These are phyloP conservation scores for Tarenaya hassleriana DNA, from an alignment of 345 rosid species.

Conservation along the genomic window DNA sequence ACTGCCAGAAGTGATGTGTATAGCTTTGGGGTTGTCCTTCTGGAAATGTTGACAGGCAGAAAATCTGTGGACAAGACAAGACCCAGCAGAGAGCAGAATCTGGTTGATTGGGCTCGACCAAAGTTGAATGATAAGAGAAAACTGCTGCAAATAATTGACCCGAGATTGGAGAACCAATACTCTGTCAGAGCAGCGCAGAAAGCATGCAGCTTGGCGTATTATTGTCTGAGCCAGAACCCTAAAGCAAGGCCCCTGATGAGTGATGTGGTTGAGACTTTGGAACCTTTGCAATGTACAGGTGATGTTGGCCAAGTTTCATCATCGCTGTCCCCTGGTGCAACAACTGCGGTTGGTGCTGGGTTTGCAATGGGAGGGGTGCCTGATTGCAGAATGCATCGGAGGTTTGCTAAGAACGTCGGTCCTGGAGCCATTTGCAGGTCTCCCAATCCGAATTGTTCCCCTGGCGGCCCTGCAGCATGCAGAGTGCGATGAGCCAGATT, in stretches of 20 bases:
- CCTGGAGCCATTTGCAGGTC: slow-evolving; percentile 76
- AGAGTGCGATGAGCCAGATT: slow-evolving; percentile 56
- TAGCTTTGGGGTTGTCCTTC: slow-evolving; percentile 94
- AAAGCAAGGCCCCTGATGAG: slow-evolving; percentile 98
- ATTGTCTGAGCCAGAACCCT: slow-evolving; percentile 91
- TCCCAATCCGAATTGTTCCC: slow-evolving; percentile 68
- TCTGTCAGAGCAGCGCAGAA: slow-evolving; percentile 88
- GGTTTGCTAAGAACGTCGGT: slow-evolving; percentile 62
- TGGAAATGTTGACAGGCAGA: slow-evolving; percentile 86
- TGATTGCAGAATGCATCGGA: slow-evolving; percentile 49
- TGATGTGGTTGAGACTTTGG: slow-evolving; percentile 90
- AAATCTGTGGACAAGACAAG: slow-evolving; percentile 93
- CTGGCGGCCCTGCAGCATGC: slow-evolving; percentile 70
- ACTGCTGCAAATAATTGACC: slow-evolving; percentile 82
- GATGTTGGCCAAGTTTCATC: slow-evolving; percentile 42
- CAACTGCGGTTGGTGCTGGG: slow-evolving; percentile 31
- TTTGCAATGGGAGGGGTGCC: slow-evolving; percentile 74
- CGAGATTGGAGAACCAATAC: slow-evolving; percentile 80
- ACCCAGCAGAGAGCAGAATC: slow-evolving; percentile 91
- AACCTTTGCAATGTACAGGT: slow-evolving; percentile 64
- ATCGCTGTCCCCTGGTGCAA: slow-evolving; percentile 33
- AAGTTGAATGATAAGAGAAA: slow-evolving; percentile 91
- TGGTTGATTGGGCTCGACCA: slow-evolving; percentile 98
- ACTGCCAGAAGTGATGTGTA: slow-evolving; percentile 94
- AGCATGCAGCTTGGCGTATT: slow-evolving; percentile 93